Base-by-base conservation (phyloP, 306 rosid species). In the Malus sylvestris region DNA sequence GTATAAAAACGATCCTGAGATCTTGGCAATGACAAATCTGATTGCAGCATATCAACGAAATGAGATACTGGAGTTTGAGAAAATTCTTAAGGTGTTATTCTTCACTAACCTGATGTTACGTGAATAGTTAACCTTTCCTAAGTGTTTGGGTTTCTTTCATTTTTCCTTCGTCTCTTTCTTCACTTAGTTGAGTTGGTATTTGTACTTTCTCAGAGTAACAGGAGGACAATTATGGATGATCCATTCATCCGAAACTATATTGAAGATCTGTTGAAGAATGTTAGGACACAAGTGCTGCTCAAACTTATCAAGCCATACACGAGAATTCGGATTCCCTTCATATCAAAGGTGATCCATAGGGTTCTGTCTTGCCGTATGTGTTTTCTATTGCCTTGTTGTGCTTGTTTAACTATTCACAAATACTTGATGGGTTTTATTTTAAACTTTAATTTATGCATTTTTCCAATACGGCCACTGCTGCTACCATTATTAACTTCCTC, bases 271-370 rank as follows among this genome's bases (percentile, higher is more conserved):
- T 83, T 95, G 82, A 95, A 95, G 90, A 95, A 95, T 85, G 91
- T 95, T 55, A 90, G 99, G 83, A 95, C 99, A 16, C 99, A 95
- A 80, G 99, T 95, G 88, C 75, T 95, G 82, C 97, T 95, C 67
- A 95, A 95, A 86, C 97, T 95, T 57, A 95, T 95, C 89, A 92
- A 92, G 80, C 99, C 97, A 14, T 95, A 95, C 80, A 95, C 99
- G 68, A 93, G 97, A 86, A 95, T 95, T 77, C 85, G 93, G 78
- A 95, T 95, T 75, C 99, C 99, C 14, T 95, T 95, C 78, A 95
- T 95, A 84, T 95, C 99, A 38, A 87, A 92, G 97, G 97, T 95
- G 78, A 42, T 25, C 67, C 32, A 27, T 51, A 73, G 33, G 33
- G 66, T 53, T 68, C 25, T 38, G 61, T 66, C 38, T 16, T 59